Evolutionary conservation across 768 basidiomycete species (phyloP).

Genomic region (Asterophora parasitica): DNA sequence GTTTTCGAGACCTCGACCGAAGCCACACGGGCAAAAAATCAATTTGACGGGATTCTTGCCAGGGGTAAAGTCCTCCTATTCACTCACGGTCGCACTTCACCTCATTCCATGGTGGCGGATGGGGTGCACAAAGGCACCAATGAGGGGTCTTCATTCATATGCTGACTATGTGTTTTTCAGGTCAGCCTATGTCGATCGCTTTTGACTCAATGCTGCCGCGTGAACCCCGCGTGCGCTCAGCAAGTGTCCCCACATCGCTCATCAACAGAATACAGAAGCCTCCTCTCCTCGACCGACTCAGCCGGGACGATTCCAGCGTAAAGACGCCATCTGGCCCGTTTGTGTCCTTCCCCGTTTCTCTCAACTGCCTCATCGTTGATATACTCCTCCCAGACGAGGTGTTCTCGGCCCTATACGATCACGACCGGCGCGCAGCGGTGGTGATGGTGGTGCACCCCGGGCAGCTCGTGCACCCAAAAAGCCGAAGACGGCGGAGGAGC

Average conservation of each 20-base stretch:
- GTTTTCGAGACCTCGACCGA: slow-evolving; percentile 75
- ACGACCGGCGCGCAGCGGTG: slow-evolving; percentile 28
- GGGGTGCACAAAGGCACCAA: not conserved
- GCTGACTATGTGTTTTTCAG: slow-evolving; percentile 31
- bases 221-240: slow-evolving; percentile 39
- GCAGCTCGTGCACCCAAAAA: slow-evolving; percentile 38
- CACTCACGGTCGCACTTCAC: not conserved
- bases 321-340: slow-evolving; percentile 35
- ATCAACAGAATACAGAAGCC: slow-evolving; percentile 74
- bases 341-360: slow-evolving; percentile 16
- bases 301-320: slow-evolving; percentile 37
- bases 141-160: slow-evolving; percentile 1
- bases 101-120: not conserved
- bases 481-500: slow-evolving; percentile 72
- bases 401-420: slow-evolving; percentile 46
- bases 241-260: slow-evolving; percentile 56
- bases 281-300: slow-evolving; percentile 62
- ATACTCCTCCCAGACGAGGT: slow-evolving; percentile 24
- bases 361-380: not conserved
- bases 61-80: slow-evolving; percentile 55
- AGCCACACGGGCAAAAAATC: slow-evolving; percentile 78
- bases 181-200: slow-evolving; percentile 72
- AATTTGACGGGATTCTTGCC: slow-evolving; percentile 81
- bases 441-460: slow-evolving; percentile 17
- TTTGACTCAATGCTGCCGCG: slow-evolving; percentile 50